Evolutionary conservation across 31 red algal species (phyloP), one percentile per base, ranked within the genome.

Genomic region (Odonthalia washingtoniensis): DNA sequence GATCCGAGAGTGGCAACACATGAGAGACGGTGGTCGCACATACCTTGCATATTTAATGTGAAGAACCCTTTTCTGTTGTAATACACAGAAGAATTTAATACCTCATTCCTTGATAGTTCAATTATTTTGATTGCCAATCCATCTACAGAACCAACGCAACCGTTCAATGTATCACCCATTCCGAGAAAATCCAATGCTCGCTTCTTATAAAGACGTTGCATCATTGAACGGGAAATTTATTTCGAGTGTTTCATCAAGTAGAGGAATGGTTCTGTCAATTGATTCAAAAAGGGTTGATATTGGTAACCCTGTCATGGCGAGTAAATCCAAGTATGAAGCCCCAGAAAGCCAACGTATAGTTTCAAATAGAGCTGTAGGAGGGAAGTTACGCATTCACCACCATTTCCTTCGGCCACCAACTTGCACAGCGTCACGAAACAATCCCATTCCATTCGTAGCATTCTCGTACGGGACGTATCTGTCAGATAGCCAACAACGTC

Each of bases 111-210:
- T 78, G 72, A 57, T 57, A 21, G 49, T 57, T 57, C n/a, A n/a
- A n/a, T n/a, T n/a, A n/a, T n/a, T n/a, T n/a, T n/a, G n/a, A n/a
- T n/a, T n/a, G n/a, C n/a, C 49, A 89, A 38, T 3, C 77, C 87
- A 81, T 89, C 87, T 14, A 89, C 16, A 52, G 87, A 64, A 4
- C 45, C 76, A 1, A 89, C 76, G n/a, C 67, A 82, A 0, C 77
- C 68, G 1, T 62, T 72, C 0, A 89, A 26, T 0, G 87, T 64
- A 75, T 21, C 63, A 38, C 16, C 27, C 14, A 2, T 41, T 72
- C 24, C 77, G 4, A 14, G 77, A 80, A 57, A 57, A 57, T 14
- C 49, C 9, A 14, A 14, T 21, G 21, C 21, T 57, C 12, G 21
- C 21, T 14, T 9, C 49, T 14, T 14, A 9, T 57, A 57, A 14